phyloP scores from a whole-genome alignment of 2,329 filamentous ascomycete species.

The Fusarium floridanum region DNA sequence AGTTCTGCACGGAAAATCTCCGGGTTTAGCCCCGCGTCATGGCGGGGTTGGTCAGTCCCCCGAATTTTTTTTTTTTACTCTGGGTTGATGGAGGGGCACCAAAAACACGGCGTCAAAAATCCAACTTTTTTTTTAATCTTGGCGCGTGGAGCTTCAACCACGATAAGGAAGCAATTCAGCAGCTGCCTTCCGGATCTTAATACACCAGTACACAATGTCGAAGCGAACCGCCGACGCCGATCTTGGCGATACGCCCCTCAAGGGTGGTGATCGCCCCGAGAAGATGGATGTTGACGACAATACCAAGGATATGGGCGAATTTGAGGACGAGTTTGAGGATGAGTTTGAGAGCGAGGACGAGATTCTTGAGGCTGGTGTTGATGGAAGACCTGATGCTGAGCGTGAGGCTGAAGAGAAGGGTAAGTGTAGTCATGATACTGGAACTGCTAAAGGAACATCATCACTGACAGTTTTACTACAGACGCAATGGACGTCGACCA shows the following conservation, averaged over 20 bases:
- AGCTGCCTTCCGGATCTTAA: not conserved
- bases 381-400: constrained; percentile 92
- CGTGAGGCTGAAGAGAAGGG: constrained; percentile 87
- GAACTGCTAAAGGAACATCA: rapidly evolving
- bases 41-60: constrained; percentile 39
- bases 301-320: constrained; percentile 78
- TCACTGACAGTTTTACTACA: constrained; percentile 40
- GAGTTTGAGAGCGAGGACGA: constrained; percentile 92
- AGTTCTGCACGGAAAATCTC: constrained; percentile 33
- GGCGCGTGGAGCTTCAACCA: constrained; percentile 8
- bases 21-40: constrained; percentile 36
- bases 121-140: constrained; percentile 32
- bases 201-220: constrained; percentile 60
- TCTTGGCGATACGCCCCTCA: constrained; percentile 64
- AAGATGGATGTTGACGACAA: constrained; percentile 75
- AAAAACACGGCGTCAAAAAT: constrained; percentile 34
- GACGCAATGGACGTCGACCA: constrained; percentile 94
- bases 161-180: not conserved
- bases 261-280: constrained; percentile 72
- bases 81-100: constrained; percentile 36
- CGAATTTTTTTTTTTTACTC: constrained; percentile 33
- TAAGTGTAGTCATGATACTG: not conserved
- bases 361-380: constrained; percentile 93
- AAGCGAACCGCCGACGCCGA: constrained; percentile 69
- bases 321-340: constrained; percentile 95